Evolutionary conservation across 2,329 filamentous ascomycete genomes (phyloP).

Genomic region (Colletotrichum plurivorum): DNA sequence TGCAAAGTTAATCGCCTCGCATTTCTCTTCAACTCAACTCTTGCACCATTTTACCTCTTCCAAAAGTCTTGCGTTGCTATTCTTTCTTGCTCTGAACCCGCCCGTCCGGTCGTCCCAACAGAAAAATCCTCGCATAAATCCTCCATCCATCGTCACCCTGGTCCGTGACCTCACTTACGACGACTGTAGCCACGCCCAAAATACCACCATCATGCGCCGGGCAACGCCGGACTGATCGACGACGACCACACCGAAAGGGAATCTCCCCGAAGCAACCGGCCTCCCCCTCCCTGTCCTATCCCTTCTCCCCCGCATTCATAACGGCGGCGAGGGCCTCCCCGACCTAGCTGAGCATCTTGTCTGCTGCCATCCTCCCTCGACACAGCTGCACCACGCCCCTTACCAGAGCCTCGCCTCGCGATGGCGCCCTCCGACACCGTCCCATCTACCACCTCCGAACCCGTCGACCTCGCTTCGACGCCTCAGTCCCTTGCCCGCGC

Average conservation of each 20-base stretch:
- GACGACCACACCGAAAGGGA: slow-evolving; percentile 6
- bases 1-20: no score
- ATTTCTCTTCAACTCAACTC: no score
- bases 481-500: slow-evolving; percentile 74
- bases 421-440: slow-evolving; percentile 32
- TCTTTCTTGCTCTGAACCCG: background rate
- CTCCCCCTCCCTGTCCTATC: background rate
- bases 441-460: slow-evolving; percentile 55
- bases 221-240: slow-evolving; percentile 33
- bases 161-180: slow-evolving; percentile 35
- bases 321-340: background rate
- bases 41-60: no score
- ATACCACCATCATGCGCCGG: slow-evolving; percentile 39
- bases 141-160: slow-evolving; percentile 10
- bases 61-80: background rate
- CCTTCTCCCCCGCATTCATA: background rate
- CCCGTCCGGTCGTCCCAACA: background rate
- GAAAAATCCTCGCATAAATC: slow-evolving; percentile 21
- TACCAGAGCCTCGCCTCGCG: slow-evolving; percentile 14
- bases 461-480: slow-evolving; percentile 59
- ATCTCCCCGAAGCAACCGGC: slow-evolving; percentile 2
- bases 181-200: slow-evolving; percentile 17
- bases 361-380: background rate
- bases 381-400: background rate
- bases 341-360: no score